phyloP scores from a whole-genome alignment of 129 eudicot species.

The Escallonia herrerae region DNA sequence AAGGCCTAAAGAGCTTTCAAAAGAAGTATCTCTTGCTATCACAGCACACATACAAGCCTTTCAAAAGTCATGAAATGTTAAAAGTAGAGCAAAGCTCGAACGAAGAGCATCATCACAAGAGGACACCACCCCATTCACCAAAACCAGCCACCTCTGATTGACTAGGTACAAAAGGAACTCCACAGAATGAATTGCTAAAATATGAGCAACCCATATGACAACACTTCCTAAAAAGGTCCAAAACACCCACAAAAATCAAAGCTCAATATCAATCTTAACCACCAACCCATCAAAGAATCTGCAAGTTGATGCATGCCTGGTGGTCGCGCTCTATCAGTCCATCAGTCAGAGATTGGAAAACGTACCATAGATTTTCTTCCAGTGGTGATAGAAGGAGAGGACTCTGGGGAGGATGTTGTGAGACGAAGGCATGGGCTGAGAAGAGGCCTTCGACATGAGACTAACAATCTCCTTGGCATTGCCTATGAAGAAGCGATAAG shows the following conservation, averaged over 20 bases:
- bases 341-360: neutral
- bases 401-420: slow-evolving; percentile 96
- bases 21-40: neutral
- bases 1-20: slow-evolving; percentile 14
- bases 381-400: slow-evolving; percentile 93
- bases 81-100: slow-evolving; percentile 5
- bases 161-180: neutral
- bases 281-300: neutral
- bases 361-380: slow-evolving; percentile 94
- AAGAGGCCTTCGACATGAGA: slow-evolving; percentile 76
- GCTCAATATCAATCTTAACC: neutral
- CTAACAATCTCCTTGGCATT: slow-evolving; percentile 83
- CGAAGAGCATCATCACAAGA: slow-evolving; percentile 11
- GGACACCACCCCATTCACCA: neutral
- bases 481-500: slow-evolving; percentile 79
- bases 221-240: too few species aligned
- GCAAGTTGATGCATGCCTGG: too few species aligned
- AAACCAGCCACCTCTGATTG: too few species aligned
- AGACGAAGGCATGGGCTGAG: slow-evolving; percentile 73
- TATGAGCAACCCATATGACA: too few species aligned
- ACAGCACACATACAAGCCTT: neutral
- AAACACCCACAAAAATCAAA: neutral
- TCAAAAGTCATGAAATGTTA: slow-evolving; percentile 2
- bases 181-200: neutral
- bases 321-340: too few species aligned